Evolutionary conservation across 192 early-diverging fungal genomes (phyloP).

Genomic region (Coemansia sp.): DNA sequence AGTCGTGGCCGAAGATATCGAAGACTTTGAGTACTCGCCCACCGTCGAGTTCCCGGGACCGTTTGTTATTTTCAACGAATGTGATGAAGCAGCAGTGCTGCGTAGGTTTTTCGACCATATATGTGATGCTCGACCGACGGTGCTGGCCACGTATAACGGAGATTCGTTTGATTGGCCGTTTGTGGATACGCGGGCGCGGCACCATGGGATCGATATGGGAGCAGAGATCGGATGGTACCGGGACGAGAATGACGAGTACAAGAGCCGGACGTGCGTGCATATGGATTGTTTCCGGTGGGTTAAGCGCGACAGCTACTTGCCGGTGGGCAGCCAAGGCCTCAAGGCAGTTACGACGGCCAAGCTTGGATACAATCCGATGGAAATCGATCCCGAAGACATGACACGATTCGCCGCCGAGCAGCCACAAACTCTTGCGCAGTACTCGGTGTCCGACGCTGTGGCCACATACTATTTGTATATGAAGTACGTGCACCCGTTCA

Average conservation of each 20-base stretch:
- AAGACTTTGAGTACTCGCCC: constrained; percentile 97
- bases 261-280: constrained; percentile 80
- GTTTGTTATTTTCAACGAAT: constrained; percentile 96
- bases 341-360: constrained; percentile 97
- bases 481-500: constrained; percentile 99
- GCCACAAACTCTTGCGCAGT: constrained; percentile 93
- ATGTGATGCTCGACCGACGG: constrained; percentile 73
- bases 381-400: constrained; percentile 99
- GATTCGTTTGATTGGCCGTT: constrained; percentile 99
- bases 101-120: constrained; percentile 93
- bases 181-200: constrained; percentile 77
- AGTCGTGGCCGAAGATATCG: constrained; percentile 92
- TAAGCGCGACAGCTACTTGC: constrained; percentile 96
- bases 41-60: constrained; percentile 93
- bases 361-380: constrained; percentile 96
- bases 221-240: constrained; percentile 86
- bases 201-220: constrained; percentile 84
- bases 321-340: constrained; percentile 93
- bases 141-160: constrained; percentile 98
- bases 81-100: constrained; percentile 75
- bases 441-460: constrained; percentile 99
- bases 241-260: constrained; percentile 83
- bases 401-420: constrained; percentile 87
- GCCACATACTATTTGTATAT: constrained; percentile 99
- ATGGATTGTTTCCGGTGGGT: constrained; percentile 99